These are phyloP conservation scores for Talaromyces nanjingensis DNA, from an alignment of 495 filamentous ascomycete genomes.

Conservation along the genomic window DNA sequence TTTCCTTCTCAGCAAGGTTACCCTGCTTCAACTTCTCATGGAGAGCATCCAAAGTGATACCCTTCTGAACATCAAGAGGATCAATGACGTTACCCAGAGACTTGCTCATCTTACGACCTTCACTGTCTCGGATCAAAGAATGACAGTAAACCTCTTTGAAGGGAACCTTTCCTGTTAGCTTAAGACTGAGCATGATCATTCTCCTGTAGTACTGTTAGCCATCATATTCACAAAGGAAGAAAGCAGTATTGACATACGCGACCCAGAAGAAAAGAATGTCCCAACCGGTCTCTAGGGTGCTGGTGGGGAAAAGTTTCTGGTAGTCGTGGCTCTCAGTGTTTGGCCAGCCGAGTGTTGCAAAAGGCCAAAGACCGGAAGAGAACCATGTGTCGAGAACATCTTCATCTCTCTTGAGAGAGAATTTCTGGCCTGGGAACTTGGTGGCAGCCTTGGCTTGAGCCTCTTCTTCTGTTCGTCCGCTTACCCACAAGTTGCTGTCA, in stretches of 20 bases:
- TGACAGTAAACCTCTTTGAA: constrained; percentile 79
- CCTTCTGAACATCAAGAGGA: constrained; percentile 71
- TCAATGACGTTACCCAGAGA: constrained; percentile 79
- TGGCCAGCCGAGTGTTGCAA: constrained; percentile 78
- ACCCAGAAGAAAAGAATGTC: constrained; percentile 89
- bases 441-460: constrained; percentile 56
- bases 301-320: constrained; percentile 66
- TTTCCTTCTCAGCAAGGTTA: constrained; percentile 63
- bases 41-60: constrained; percentile 59
- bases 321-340: constrained; percentile 53
- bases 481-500: constrained; percentile 60
- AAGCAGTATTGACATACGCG: constrained; percentile 23
- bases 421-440: constrained; percentile 63
- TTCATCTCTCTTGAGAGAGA: constrained; percentile 57
- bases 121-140: constrained; percentile 65
- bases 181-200: constrained; percentile 77
- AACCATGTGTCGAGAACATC: constrained; percentile 85
- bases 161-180: constrained; percentile 69
- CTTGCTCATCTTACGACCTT: constrained; percentile 81
- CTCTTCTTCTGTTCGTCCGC: constrained; percentile 59
- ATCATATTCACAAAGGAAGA: constrained; percentile 46
- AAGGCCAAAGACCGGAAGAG: constrained; percentile 73
- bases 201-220: constrained; percentile 52
- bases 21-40: constrained; percentile 63
- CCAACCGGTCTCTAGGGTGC: constrained; percentile 74